These are phyloP conservation scores for Ceriops tagal DNA, from an alignment of 345 rosid species.

Conservation along the genomic window DNA sequence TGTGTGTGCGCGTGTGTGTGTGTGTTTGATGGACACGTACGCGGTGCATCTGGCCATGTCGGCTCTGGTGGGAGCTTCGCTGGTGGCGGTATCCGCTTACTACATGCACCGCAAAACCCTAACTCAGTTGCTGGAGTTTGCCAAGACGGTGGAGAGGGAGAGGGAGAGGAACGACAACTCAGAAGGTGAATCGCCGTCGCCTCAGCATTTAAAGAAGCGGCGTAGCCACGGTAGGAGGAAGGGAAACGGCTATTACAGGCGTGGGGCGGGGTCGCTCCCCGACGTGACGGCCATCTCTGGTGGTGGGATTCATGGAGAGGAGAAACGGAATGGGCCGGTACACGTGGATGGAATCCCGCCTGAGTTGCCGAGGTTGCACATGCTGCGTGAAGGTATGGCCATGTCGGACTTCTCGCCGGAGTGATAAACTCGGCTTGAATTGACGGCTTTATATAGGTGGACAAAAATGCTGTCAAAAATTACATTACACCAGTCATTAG, in stretches of 20 bases:
- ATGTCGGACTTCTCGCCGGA: slow-evolving; percentile 19
- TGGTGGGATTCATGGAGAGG: slow-evolving; percentile 47
- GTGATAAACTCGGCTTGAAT: slow-evolving; percentile 23
- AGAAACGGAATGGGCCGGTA: slow-evolving; percentile 61
- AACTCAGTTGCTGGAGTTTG: slow-evolving; percentile 82
- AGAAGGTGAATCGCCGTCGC: slow-evolving; percentile 53
- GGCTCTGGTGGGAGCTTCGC: slow-evolving; percentile 94
- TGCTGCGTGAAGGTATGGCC: slow-evolving; percentile 71
- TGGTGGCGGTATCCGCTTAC: slow-evolving; percentile 88
- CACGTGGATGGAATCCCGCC: slow-evolving; percentile 71
- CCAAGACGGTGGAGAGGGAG: slow-evolving; percentile 66
- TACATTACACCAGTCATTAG: not conserved
- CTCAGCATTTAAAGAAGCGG: slow-evolving; percentile 42
- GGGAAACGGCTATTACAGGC: slow-evolving; percentile 55
- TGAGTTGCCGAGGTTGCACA: slow-evolving; percentile 79
- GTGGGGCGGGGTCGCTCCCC: slow-evolving; percentile 66
- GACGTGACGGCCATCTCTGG: slow-evolving; percentile 62
- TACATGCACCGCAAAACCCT: slow-evolving; percentile 94
- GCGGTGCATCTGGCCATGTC: slow-evolving; percentile 85
- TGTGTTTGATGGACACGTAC: slow-evolving; percentile 59
- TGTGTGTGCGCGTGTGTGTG: not conserved
- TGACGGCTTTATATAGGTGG: not conserved
- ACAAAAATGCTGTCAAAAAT: not conserved
- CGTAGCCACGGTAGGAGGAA: slow-evolving; percentile 42
- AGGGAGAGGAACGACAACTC: slow-evolving; percentile 40